Evolutionary conservation across 2,329 filamentous ascomycete species (phyloP).

Genomic region (Kalmusia sp.): DNA sequence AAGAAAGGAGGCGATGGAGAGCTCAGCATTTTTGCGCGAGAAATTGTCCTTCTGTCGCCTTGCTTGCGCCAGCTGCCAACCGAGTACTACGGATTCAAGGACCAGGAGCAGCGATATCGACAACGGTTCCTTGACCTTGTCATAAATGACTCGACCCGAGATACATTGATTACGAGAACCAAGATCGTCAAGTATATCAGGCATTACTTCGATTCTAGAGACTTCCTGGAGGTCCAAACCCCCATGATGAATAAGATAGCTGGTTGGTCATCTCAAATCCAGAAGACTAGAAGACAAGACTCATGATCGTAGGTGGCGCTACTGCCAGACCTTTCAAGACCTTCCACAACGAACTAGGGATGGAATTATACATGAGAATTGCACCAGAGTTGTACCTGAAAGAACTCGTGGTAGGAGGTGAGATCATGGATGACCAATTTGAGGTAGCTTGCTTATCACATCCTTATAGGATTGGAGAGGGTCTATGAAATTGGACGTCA

Average conservation of each 20-base stretch:
- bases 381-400: constrained; percentile 97
- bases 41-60: constrained; percentile 85
- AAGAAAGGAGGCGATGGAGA: constrained; percentile 92
- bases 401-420: constrained; percentile 86
- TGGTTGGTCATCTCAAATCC: not conserved
- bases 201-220: constrained; percentile 38
- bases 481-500: constrained; percentile 96
- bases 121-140: constrained; percentile 95
- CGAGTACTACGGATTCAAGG: constrained; percentile 83
- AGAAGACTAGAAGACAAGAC: not conserved
- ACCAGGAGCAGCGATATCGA: constrained; percentile 90
- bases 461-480: constrained; percentile 71
- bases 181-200: constrained; percentile 85
- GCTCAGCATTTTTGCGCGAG: constrained; percentile 88
- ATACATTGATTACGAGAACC: constrained; percentile 83
- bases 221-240: constrained; percentile 94
- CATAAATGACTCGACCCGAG: constrained; percentile 88
- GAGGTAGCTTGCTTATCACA: not conserved
- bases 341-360: constrained; percentile 93
- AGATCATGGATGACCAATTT: not conserved
- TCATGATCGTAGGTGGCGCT: constrained; percentile 87
- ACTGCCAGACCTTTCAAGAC: constrained; percentile 95
- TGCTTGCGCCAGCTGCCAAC: constrained; percentile 86
- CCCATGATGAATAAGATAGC: constrained; percentile 72
- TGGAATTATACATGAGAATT: constrained; percentile 93